A percentile compares a stretch with the other conserved stretches of the same genome.
Conservation (phyloP, 768 basidiomycete genomes). For the Russula foetens region DNA sequence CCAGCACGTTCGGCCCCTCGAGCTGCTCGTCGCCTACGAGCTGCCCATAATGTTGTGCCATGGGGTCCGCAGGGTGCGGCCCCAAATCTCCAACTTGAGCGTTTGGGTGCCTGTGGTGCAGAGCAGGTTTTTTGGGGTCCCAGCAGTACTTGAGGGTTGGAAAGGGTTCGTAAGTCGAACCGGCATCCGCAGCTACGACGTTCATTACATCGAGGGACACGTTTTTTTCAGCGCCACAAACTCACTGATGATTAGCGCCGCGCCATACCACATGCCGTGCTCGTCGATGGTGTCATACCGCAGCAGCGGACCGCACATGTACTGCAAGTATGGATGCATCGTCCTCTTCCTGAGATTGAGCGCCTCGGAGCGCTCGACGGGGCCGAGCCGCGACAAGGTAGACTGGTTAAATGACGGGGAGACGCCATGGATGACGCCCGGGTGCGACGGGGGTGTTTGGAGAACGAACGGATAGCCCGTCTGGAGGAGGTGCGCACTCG, state of each 20-base stretch:
- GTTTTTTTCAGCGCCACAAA: too few species aligned
- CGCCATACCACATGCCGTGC: slow-evolving; percentile 77
- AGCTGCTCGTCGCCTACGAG: background rate
- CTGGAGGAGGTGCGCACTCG: slow-evolving; percentile 6
- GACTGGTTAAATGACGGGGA: slow-evolving; percentile 22
- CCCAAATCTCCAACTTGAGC: slow-evolving; percentile 38
- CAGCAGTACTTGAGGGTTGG: slow-evolving; percentile 64
- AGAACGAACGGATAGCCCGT: slow-evolving; percentile 4
- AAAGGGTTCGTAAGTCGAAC: slow-evolving; percentile 68
- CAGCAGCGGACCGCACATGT: slow-evolving; percentile 89
- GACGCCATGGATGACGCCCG: slow-evolving; percentile 2
- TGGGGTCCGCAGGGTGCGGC: slow-evolving; percentile 70
- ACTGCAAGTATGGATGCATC: slow-evolving; percentile 78
- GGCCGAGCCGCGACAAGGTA: slow-evolving; percentile 42
- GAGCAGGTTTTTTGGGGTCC: slow-evolving; percentile 46
- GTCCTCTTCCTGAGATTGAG: slow-evolving; percentile 42
- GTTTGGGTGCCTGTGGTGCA: slow-evolving; percentile 6
- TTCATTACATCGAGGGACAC: too few species aligned
- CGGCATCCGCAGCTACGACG: slow-evolving; percentile 64
- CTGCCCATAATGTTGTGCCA: slow-evolving; percentile 33
- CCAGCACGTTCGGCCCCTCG: slow-evolving; percentile 28
- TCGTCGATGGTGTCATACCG: slow-evolving; percentile 85
- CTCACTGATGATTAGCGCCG: slow-evolving; percentile 81
- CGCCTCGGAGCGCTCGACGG: slow-evolving; percentile 57
- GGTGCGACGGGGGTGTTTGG: background rate